Evolutionary conservation across 192 early-diverging fungal genomes (phyloP).

Genomic region (Coemansia sp.): DNA sequence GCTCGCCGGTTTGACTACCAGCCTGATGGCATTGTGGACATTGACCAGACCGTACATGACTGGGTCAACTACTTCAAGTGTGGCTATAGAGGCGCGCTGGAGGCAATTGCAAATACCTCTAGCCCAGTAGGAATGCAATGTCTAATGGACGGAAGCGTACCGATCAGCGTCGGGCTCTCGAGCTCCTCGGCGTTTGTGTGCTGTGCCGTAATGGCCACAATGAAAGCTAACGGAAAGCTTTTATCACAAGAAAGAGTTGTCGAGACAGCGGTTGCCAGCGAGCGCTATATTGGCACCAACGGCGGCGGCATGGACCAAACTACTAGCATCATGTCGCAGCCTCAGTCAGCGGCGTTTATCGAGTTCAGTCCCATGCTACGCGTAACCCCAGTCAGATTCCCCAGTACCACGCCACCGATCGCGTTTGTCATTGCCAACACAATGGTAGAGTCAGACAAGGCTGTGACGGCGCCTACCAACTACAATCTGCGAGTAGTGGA

Average conservation of each 20-base stretch:
- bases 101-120: slow-evolving; percentile 28
- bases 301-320: slow-evolving; percentile 88
- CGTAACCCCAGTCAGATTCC: slow-evolving; percentile 66
- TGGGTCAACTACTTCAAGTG: slow-evolving; percentile 92
- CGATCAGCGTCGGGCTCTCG: slow-evolving; percentile 81
- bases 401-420: slow-evolving; percentile 54
- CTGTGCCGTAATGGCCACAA: slow-evolving; percentile 69
- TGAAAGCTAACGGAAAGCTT: slow-evolving; percentile 11
- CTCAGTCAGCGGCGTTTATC: slow-evolving; percentile 70
- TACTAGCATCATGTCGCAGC: slow-evolving; percentile 78
- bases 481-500: slow-evolving; percentile 96
- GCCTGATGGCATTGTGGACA: slow-evolving; percentile 53
- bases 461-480: slow-evolving; percentile 79
- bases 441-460: slow-evolving; percentile 83
- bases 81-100: slow-evolving; percentile 62
- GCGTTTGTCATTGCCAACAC: slow-evolving; percentile 91
- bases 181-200: slow-evolving; percentile 87
- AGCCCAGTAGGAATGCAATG: slow-evolving; percentile 59
- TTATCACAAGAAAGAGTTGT: slow-evolving; percentile 37
- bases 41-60: slow-evolving; percentile 63
- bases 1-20: slow-evolving; percentile 16
- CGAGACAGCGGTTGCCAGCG: slow-evolving; percentile 76
- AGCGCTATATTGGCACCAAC: slow-evolving; percentile 77
- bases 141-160: slow-evolving; percentile 81
- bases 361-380: slow-evolving; percentile 62